Base-by-base conservation (phyloP, 345 rosid genomes). In the Gossypium mustelinum region DNA sequence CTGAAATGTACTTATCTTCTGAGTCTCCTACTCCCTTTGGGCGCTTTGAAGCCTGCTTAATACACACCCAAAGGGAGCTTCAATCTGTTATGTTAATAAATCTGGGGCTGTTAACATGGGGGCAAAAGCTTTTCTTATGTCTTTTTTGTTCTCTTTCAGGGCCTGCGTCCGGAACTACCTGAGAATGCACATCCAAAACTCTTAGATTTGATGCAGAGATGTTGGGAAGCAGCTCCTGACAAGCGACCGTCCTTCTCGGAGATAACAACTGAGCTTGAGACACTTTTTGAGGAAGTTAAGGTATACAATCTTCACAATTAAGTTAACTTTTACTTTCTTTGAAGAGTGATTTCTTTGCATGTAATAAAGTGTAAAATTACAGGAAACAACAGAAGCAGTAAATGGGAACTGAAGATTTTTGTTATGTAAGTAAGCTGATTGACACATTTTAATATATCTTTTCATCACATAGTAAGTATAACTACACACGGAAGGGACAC, bases 131-230 rank as follows among this genome's bases (percentile, higher is more conserved):
- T 43, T 20, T 20, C 12, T 60, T 29, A n/a, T 20, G 50, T 57
- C n/a, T 20, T 43, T 54, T n/a, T 1, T 65, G 14, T 73, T 48
- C 20, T 18, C 68, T 50, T 63, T 52, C 82, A 91, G 97, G 93
- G 97, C 44, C 77, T 87, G 69, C 89, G 92, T 12, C 97, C 93
- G 2, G 89, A 86, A 44, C 82, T 87, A 65, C 97, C 92, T 3
- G 71, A 81, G 69, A 56, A 75, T 68, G 83, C 84, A 12, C 88
- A 89, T 51, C 92, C 97, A 11, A 79, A 80, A 74, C 80, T 91
- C 25, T 25, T 79, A 11, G 84, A 81, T 29, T 66, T 89, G 84
- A 91, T 91, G 92, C 86, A 83, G 80, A 84, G 87, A 82, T 91
- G 97, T 75, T 91, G 97, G 93, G 92, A 87, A 60, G 80, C 84